Percentiles rank a stretch among this genome's conserved stretches.
phyloP scores from a whole-genome alignment of 805 yeast genomes.

The Ogataea corticis region DNA sequence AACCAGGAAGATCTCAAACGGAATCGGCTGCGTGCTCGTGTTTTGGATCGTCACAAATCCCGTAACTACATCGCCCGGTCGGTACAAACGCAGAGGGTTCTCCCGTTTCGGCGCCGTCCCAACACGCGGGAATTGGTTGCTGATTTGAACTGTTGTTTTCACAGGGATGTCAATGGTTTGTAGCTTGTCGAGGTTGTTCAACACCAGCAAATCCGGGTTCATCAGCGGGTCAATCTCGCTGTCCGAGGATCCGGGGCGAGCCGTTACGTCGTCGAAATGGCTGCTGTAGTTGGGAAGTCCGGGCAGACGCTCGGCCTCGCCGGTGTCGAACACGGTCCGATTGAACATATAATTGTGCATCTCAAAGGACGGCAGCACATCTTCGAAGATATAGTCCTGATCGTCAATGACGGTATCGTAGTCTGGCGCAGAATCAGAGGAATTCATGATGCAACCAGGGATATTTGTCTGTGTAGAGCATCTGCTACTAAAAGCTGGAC shows the following conservation, averaged over 20 bases:
- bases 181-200: slow-evolving; percentile 31
- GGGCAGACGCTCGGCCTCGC: slow-evolving; percentile 2
- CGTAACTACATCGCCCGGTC: slow-evolving; percentile 65
- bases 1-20: slow-evolving; percentile 63
- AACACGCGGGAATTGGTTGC: slow-evolving; percentile 40
- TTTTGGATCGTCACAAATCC: slow-evolving; percentile 54
- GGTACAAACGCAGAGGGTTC: slow-evolving; percentile 50
- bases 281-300: slow-evolving; percentile 27
- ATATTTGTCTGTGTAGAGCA: too few relatives aligned
- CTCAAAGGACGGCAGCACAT: slow-evolving; percentile 67
- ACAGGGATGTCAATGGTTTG: slow-evolving; percentile 29
- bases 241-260: background rate
- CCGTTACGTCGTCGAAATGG: background rate
- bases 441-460: too few relatives aligned
- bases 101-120: slow-evolving; percentile 29
- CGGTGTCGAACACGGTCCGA: slow-evolving; percentile 21
- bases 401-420: slow-evolving; percentile 5
- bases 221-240: slow-evolving; percentile 18
- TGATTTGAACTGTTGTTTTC: slow-evolving; percentile 33
- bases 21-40: slow-evolving; percentile 40
- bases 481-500: too few relatives aligned
- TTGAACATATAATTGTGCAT: slow-evolving; percentile 51
- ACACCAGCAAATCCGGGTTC: slow-evolving; percentile 24
- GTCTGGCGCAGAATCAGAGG: background rate
- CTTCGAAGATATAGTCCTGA: slow-evolving; percentile 29